These are phyloP conservation scores for Meyerozyma sp. DNA, from an alignment of 1,139 yeast genomes.

Conservation along the genomic window DNA sequence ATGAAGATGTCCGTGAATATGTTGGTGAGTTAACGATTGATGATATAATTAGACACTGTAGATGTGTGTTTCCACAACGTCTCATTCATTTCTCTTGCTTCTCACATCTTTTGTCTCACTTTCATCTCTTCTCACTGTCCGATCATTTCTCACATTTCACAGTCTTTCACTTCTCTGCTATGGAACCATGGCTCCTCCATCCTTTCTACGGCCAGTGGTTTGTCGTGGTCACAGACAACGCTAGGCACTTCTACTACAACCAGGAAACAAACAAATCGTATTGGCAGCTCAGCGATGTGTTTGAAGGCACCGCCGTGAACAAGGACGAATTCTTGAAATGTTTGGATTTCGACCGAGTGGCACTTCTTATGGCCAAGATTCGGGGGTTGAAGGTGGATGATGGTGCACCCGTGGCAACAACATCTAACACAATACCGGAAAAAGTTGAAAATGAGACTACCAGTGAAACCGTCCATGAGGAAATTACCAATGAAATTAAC, in stretches of 20 bases:
- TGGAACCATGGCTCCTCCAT: slow-evolving; percentile 6
- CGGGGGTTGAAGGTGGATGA: slow-evolving; percentile 18
- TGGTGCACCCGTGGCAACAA: slow-evolving; percentile 4
- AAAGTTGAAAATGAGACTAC: too few relatives aligned
- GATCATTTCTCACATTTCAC: too few relatives aligned
- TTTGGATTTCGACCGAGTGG: slow-evolving; percentile 28
- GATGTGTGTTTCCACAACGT: neutral
- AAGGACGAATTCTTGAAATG: slow-evolving; percentile 13
- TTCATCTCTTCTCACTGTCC: too few relatives aligned
- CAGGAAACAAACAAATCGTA: slow-evolving; percentile 14
- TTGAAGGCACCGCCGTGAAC: slow-evolving; percentile 10
- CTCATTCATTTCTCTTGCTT: neutral
- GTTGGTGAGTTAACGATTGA: slow-evolving; percentile 30
- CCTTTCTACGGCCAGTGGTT: slow-evolving; percentile 21
- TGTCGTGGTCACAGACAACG: slow-evolving; percentile 23
- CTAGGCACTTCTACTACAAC: slow-evolving; percentile 30
- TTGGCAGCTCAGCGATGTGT: slow-evolving; percentile 32
- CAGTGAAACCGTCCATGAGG: too few relatives aligned
- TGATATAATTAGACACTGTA: neutral
- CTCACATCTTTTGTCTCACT: neutral
- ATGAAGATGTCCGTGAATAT: slow-evolving; percentile 43
- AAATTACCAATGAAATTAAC: too few relatives aligned
- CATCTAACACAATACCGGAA: too few relatives aligned
- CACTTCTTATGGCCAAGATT: slow-evolving; percentile 25
- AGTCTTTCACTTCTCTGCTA: neutral